Evolutionary conservation across 2,329 filamentous ascomycete genomes (phyloP).

Genomic region (Lasiodiplodia gonubiensis): DNA sequence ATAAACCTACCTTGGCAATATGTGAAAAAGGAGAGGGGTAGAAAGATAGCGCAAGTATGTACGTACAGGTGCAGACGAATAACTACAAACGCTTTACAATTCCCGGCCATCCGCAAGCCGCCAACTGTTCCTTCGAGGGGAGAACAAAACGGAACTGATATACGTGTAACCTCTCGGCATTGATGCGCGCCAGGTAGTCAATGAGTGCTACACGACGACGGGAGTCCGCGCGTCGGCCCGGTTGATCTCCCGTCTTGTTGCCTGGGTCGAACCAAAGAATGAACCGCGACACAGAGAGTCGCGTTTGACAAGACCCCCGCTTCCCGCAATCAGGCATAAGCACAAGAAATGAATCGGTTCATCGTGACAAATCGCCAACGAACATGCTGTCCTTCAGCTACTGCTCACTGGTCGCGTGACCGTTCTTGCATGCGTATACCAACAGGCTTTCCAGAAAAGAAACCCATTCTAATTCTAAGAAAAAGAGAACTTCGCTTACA

Average conservation of each 20-base stretch:
- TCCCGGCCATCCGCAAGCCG: background rate
- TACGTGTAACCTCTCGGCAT: background rate
- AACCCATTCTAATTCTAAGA: background rate
- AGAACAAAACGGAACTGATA: background rate
- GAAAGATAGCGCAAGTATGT: background rate
- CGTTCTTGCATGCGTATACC: background rate
- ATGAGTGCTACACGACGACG: background rate
- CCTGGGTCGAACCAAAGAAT: background rate
- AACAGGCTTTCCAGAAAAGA: background rate
- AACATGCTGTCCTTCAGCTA: background rate
- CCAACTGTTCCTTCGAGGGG: background rate
- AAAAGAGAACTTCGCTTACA: background rate
- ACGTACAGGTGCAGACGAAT: background rate
- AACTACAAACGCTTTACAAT: background rate
- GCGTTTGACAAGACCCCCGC: background rate
- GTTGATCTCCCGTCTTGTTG: conserved; percentile 8
- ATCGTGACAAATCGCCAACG: background rate
- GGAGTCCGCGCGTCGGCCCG: conserved; percentile 11
- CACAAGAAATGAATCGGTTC: background rate
- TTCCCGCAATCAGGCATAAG: background rate
- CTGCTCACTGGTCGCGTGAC: background rate
- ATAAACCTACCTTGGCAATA: background rate
- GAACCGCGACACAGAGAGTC: background rate
- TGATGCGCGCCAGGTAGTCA: background rate
- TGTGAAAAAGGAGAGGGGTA: too few species aligned